Conservation (phyloP, 257 asterid species). For the Jaltomata sinuosa region DNA sequence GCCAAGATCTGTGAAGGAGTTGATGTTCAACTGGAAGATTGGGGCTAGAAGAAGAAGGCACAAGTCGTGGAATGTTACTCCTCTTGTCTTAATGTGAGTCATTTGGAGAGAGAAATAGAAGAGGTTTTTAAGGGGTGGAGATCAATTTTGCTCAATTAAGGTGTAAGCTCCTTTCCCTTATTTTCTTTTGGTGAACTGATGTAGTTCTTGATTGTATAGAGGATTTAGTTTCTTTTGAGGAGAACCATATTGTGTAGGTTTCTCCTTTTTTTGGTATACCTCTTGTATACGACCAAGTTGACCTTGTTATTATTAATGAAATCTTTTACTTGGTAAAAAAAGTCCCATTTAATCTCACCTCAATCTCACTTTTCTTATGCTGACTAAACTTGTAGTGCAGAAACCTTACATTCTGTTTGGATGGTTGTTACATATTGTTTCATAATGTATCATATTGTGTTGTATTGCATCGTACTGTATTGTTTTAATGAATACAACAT, state of each 20-base stretch:
- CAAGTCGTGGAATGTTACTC: background rate
- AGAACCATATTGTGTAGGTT: background rate
- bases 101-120: background rate
- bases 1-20: background rate
- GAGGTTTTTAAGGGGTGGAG: background rate
- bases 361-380: background rate
- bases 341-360: background rate
- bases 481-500: too few relatives aligned
- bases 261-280: background rate
- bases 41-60: background rate
- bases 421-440: too few relatives aligned
- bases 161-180: background rate
- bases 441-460: too few relatives aligned
- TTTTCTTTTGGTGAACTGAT: background rate
- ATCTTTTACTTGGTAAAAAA: background rate
- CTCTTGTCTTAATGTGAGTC: background rate
- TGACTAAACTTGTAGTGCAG: background rate
- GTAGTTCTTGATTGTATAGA: background rate
- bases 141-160: background rate
- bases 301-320: background rate
- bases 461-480: too few relatives aligned
- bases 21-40: background rate
- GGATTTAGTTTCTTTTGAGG: background rate
- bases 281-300: background rate
- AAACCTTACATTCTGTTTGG: background rate